phyloP scores from a whole-genome alignment of 2,329 filamentous ascomycete genomes.

The Botryosphaeria dothidea region DNA sequence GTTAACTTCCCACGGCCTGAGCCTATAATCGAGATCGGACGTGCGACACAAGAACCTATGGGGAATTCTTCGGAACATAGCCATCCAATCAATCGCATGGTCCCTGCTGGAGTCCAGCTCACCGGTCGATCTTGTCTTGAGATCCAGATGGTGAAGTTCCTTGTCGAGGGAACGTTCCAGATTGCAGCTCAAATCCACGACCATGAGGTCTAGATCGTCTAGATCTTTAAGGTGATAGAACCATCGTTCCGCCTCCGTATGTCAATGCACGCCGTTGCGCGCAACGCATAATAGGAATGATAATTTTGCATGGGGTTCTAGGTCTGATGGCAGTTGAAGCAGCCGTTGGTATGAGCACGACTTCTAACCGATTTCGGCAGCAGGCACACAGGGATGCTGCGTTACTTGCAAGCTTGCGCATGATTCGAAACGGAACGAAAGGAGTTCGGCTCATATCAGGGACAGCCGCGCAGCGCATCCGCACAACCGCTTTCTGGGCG shows the following conservation, averaged over 20 bases:
- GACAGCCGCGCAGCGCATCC: too few species aligned
- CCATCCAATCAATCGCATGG: neutral
- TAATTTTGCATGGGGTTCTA: neutral
- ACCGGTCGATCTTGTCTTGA: neutral
- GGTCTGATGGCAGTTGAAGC: neutral
- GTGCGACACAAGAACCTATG: neutral
- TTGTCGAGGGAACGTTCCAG: neutral
- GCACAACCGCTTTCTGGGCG: too few species aligned
- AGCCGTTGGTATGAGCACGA: neutral
- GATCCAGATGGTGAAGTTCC: neutral
- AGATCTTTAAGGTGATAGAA: neutral
- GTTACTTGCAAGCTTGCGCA: neutral
- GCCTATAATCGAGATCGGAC: conserved; percentile 7
- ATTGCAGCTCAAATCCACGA: neutral
- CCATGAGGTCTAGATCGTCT: neutral
- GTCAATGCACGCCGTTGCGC: neutral
- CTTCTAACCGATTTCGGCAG: neutral
- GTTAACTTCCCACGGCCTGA: neutral
- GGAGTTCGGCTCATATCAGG: neutral
- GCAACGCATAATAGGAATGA: neutral
- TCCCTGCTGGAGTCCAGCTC: neutral
- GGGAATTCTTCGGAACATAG: neutral
- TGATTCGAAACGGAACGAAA: neutral
- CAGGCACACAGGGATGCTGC: neutral
- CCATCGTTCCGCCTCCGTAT: neutral